phyloP scores from a whole-genome alignment of 2,329 filamentous ascomycete species.

The Colletotrichum godetiae region DNA sequence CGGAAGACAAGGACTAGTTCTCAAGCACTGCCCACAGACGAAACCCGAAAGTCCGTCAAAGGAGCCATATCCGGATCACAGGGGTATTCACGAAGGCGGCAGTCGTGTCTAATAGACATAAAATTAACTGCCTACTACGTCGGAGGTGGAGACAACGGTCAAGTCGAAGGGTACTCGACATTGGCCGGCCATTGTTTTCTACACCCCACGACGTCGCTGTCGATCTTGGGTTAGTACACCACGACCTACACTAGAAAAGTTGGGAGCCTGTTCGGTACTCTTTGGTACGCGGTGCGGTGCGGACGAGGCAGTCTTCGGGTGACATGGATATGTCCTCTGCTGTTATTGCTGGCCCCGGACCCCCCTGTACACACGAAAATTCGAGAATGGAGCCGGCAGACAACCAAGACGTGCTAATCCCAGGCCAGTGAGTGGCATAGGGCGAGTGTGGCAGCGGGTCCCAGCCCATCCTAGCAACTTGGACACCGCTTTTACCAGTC shows the following conservation, averaged over 20 bases:
- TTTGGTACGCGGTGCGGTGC: slow-evolving; percentile 28
- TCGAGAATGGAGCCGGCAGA: slow-evolving; percentile 30
- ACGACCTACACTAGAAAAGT: slow-evolving; percentile 4
- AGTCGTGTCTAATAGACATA: slow-evolving; percentile 42
- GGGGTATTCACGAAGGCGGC: slow-evolving; percentile 36
- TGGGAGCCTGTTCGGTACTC: slow-evolving; percentile 20
- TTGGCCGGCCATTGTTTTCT: slow-evolving; percentile 42
- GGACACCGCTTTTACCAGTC: slow-evolving; percentile 35
- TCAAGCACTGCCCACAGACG: slow-evolving; percentile 15
- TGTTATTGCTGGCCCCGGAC: slow-evolving; percentile 24
- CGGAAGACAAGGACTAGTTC: slow-evolving; percentile 7
- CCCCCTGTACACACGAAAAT: slow-evolving; percentile 32
- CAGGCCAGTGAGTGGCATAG: slow-evolving; percentile 27
- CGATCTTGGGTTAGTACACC: slow-evolving; percentile 43
- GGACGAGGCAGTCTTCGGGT: slow-evolving; percentile 28
- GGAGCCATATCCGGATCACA: slow-evolving; percentile 28
- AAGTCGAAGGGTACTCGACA: slow-evolving; percentile 41
- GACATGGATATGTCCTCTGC: slow-evolving; percentile 34
- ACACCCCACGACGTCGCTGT: slow-evolving; percentile 49
- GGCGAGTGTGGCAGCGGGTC: slow-evolving; percentile 31
- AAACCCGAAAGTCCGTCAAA: slow-evolving; percentile 7
- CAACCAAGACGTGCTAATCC: slow-evolving; percentile 31
- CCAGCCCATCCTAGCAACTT: slow-evolving; percentile 22
- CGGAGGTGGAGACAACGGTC: slow-evolving; percentile 43
- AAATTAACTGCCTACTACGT: slow-evolving; percentile 42